Evolutionary conservation across 495 filamentous ascomycete species (phyloP), one percentile per base, ranked within the genome.

Genomic region (Hypomontagnella submonticulosa): DNA sequence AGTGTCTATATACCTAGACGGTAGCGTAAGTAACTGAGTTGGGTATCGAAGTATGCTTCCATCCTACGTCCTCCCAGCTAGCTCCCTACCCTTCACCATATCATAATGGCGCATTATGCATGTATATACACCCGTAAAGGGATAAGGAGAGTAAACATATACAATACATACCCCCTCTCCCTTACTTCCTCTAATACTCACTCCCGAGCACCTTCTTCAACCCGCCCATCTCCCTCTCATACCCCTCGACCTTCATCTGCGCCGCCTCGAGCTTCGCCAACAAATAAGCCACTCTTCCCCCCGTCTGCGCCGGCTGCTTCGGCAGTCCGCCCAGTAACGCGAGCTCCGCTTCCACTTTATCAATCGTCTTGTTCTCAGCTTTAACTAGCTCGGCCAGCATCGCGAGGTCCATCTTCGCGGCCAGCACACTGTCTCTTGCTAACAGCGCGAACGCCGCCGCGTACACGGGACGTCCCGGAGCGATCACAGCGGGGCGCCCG

Each of bases 391-490:
- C 84, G 3, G 77, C 81, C 1, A 93, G 72, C 42, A 92, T 77
- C 10, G 84, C 81, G 10, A 96, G 73, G 66, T 98, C 92, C 72
- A 99, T 84, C 57, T 88, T 84, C 6, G 89, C 84, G 32, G 83
- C 80, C 49, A 99, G 74, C 0, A 91, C 92, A 3, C 79, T 76
- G 74, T 98, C 96, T 53, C 85, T 78, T 0, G 85, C 82, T 16
- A 99, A 73, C 32, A 81, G 76, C 54, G 80, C 77, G 77, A 97
- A 99, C 0, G 93, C 93, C 2, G 92, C 88, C 36, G 85, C 87
- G 79, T 93, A 96, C 6, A 99, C 92, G 0, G 95, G 95, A 70
- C 90, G 91, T 11, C 92, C 93, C 2, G 92, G 90, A 48, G 84
- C 87, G 69, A 99, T 87, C 33, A 77, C 79, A 23, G 85, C 82